Conservation (phyloP, 805 yeast species). For the Saccharomycopsis sp. region DNA sequence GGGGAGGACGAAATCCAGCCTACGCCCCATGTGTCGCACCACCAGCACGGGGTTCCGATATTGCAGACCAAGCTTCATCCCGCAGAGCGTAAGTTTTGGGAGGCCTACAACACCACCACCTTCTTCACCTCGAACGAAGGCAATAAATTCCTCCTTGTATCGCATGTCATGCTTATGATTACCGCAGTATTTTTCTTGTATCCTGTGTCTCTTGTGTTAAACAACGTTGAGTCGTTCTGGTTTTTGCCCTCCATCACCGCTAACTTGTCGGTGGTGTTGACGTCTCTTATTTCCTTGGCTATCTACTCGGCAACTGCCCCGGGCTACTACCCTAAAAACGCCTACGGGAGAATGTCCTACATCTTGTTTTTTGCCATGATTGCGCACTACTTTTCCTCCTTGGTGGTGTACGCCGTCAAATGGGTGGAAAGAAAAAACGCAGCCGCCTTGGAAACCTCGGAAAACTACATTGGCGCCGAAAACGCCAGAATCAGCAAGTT, state of each 20-base stretch:
- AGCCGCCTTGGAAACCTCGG: too few species aligned
- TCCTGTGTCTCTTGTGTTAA: constrained; percentile 62
- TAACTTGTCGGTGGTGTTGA: constrained; percentile 39
- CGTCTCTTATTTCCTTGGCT: constrained; percentile 49
- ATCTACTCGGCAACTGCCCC: constrained; percentile 56
- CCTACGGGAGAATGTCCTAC: constrained; percentile 60
- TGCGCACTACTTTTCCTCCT: constrained; percentile 49
- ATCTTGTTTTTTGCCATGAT: constrained; percentile 48
- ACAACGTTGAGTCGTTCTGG: constrained; percentile 52
- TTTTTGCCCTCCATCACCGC: constrained; percentile 49
- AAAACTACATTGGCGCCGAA: constrained; percentile 21
- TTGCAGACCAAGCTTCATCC: constrained; percentile 58
- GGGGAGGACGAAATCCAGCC: constrained; percentile 26
- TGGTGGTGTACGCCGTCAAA: constrained; percentile 40
- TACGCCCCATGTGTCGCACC: constrained; percentile 39
- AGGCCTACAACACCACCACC: constrained; percentile 66
- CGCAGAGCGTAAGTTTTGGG: constrained; percentile 74
- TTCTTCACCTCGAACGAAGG: constrained; percentile 52
- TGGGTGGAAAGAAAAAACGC: constrained; percentile 29
- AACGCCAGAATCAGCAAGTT: neutral
- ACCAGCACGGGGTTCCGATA: constrained; percentile 70
- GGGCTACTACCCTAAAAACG: constrained; percentile 66
- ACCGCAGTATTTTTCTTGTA: constrained; percentile 47
- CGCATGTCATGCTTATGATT: constrained; percentile 44
- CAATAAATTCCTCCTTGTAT: constrained; percentile 43